Conservation (phyloP, 192 early-diverging fungal genomes). For the Lobosporangium transversale region DNA sequence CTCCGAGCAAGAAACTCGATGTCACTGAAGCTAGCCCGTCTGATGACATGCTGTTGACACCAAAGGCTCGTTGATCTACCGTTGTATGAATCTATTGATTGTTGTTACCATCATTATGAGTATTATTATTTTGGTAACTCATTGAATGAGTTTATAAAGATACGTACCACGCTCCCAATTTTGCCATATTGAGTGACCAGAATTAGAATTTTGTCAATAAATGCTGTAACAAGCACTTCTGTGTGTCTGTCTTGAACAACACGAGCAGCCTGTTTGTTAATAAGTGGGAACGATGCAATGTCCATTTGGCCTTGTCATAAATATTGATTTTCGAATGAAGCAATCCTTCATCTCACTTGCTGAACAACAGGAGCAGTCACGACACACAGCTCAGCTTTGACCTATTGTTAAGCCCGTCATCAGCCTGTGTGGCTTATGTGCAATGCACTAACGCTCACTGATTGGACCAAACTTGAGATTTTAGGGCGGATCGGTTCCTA, state of each 20-base stretch:
- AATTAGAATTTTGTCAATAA: conserved; percentile 62
- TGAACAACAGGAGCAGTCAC: no score
- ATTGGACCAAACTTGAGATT: no score
- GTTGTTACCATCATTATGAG: not conserved
- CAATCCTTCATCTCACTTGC: not conserved
- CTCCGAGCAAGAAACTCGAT: conserved; percentile 57
- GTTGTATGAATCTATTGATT: conserved; percentile 55
- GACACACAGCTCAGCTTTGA: no score
- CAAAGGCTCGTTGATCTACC: conserved; percentile 52
- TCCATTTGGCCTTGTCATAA: not conserved
- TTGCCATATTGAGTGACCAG: conserved; percentile 63
- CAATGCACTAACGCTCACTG: no score
- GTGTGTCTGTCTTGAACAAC: conserved; percentile 57
- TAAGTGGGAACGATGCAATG: conserved; percentile 54
- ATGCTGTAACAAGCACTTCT: conserved; percentile 60
- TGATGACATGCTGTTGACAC: conserved; percentile 24
- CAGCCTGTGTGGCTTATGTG: no score
- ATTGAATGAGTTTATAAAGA: not conserved
- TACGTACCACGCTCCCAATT: conserved; percentile 64
- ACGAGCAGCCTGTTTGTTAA: conserved; percentile 56
- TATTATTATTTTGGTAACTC: not conserved
- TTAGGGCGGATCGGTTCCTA: no score
- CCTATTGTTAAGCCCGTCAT: no score
- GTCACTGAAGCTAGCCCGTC: conserved; percentile 21
- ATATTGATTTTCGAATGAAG: no score